Conservation (phyloP, 805 yeast species). For the Saccharomycopsis vini region DNA sequence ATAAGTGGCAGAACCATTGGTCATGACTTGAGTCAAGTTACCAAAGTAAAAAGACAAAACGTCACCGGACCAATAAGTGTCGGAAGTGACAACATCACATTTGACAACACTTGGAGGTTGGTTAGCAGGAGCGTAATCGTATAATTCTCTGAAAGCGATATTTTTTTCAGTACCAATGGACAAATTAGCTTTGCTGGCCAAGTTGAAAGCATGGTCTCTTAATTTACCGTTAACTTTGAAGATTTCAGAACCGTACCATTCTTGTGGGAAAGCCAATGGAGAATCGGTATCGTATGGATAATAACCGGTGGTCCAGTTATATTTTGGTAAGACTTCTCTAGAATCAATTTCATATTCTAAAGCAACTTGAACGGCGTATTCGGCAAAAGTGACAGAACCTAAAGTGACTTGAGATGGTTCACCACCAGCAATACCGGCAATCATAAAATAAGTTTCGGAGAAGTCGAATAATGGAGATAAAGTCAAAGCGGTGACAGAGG, state of each 20-base stretch:
- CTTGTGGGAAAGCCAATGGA: constrained; percentile 42
- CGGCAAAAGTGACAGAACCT: constrained; percentile 53
- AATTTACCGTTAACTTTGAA: constrained; percentile 52
- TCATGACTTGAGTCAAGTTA: constrained; percentile 37
- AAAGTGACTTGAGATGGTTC: constrained; percentile 46
- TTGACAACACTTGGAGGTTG: constrained; percentile 37
- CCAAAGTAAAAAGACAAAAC: constrained; percentile 42
- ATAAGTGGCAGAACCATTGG: constrained; percentile 52
- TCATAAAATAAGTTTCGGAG: constrained; percentile 48
- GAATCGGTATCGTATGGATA: constrained; percentile 44
- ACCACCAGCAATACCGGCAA: constrained; percentile 62
- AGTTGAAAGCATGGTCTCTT: constrained; percentile 46
- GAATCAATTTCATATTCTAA: constrained; percentile 52
- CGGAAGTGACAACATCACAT: constrained; percentile 55
- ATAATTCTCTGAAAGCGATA: constrained; percentile 37
- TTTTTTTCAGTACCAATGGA: constrained; percentile 38
- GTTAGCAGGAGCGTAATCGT: constrained; percentile 42
- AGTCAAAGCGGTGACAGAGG: constrained; percentile 45
- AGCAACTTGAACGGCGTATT: constrained; percentile 53
- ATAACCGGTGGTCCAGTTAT: constrained; percentile 54
- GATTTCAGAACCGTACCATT: constrained; percentile 56
- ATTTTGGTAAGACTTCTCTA: constrained; percentile 32
- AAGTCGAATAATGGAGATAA: constrained; percentile 49
- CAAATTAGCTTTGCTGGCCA: constrained; percentile 39
- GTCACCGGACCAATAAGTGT: constrained; percentile 50